A percentile compares a stretch with the other conserved stretches of the same genome.
Conservation (phyloP, 140 eudicot species). For the Senecio squalidus region DNA sequence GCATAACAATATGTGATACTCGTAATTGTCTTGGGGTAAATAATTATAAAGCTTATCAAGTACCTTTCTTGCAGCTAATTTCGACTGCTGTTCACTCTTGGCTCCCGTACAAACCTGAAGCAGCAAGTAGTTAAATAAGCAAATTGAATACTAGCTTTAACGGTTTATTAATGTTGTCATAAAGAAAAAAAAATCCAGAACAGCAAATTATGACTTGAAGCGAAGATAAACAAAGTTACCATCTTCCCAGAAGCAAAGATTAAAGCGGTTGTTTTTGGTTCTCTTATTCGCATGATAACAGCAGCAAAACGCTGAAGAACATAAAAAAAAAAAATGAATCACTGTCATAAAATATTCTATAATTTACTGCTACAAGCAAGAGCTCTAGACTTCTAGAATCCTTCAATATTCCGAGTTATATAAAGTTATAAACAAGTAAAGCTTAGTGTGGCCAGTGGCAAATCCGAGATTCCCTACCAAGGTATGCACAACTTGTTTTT, state of each 20-base stretch:
- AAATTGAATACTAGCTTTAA: neutral
- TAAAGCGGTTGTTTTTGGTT: conserved; percentile 38
- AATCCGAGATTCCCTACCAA: neutral
- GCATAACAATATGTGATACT: neutral
- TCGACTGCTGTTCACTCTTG: conserved; percentile 80
- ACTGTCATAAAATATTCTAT: neutral
- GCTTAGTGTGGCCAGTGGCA: neutral
- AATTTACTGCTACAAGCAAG: neutral
- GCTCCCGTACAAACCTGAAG: conserved; percentile 85
- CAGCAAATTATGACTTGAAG: conserved; percentile 11
- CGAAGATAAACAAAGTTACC: conserved; percentile 17
- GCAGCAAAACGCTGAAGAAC: conserved; percentile 42
- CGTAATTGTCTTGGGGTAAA: neutral
- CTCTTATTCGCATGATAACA: conserved; percentile 41
- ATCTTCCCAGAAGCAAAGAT: conserved; percentile 43
- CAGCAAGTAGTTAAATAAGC: conserved; percentile 2
- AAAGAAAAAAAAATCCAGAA: neutral
- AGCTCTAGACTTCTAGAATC: neutral
- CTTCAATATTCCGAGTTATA: neutral
- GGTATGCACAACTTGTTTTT: neutral
- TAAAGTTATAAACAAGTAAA: neutral
- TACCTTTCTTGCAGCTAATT: conserved; percentile 82
- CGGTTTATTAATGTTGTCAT: neutral
- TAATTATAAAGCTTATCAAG: neutral
- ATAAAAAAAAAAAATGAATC: neutral